Conservation (phyloP, 345 rosid genomes). For the Rubroshorea leprosula region DNA sequence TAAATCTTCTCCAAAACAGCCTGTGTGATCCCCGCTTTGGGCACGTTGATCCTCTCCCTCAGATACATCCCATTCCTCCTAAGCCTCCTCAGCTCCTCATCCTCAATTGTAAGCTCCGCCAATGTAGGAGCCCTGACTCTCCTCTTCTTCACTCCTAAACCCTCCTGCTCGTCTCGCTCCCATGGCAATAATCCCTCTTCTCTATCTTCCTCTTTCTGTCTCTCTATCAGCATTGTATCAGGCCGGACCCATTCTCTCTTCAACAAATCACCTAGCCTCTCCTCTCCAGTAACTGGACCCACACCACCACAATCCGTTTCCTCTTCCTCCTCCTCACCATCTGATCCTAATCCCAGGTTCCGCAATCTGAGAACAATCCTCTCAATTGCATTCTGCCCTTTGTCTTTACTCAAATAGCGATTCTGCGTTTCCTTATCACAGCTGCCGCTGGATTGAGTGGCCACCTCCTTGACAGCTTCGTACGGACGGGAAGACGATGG, state of each 20-base stretch:
- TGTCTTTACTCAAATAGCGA: slow-evolving; percentile 31
- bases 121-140: slow-evolving; percentile 61
- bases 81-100: slow-evolving; percentile 74
- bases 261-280: slow-evolving; percentile 72
- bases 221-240: slow-evolving; percentile 50
- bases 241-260: slow-evolving; percentile 88
- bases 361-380: slow-evolving; percentile 81
- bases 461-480: slow-evolving; percentile 10
- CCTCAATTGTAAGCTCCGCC: slow-evolving; percentile 93
- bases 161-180: slow-evolving; percentile 46
- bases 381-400: slow-evolving; percentile 65
- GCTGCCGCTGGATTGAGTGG: slow-evolving; percentile 12
- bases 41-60: slow-evolving; percentile 77
- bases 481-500: slow-evolving; percentile 19
- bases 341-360: slow-evolving; percentile 68
- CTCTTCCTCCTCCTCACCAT: slow-evolving; percentile 42
- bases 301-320: slow-evolving; percentile 20
- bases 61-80: slow-evolving; percentile 70
- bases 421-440: slow-evolving; percentile 18
- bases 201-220: slow-evolving; percentile 38
- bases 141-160: slow-evolving; percentile 39
- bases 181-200: slow-evolving; percentile 49
- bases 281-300: slow-evolving; percentile 58
- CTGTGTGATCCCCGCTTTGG: slow-evolving; percentile 86
- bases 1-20: slow-evolving; percentile 81